Conservation (phyloP, 1,139 yeast genomes). For the Pneumocystis sp. region DNA sequence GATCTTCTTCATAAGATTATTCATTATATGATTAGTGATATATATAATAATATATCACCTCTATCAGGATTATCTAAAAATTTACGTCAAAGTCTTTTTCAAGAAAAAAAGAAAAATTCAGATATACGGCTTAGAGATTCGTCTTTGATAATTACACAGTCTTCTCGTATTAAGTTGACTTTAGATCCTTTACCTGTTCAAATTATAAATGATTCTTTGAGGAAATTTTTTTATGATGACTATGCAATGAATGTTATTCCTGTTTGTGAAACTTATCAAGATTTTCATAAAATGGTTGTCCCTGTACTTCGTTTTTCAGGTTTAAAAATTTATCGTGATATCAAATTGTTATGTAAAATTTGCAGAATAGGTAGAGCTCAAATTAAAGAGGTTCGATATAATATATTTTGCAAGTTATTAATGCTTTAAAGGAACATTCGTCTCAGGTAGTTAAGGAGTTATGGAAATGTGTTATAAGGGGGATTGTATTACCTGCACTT, state of each 20-base stretch:
- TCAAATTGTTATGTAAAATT: slow-evolving; percentile 40
- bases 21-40: slow-evolving; percentile 37
- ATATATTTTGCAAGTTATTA: not conserved
- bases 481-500: slow-evolving; percentile 53
- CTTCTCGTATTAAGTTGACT: not conserved
- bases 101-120: not conserved
- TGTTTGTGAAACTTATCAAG: slow-evolving; percentile 27
- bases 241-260: slow-evolving; percentile 36
- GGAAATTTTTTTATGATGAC: slow-evolving; percentile 36
- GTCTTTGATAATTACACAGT: not conserved
- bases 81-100: slow-evolving; percentile 1
- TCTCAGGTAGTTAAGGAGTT: slow-evolving; percentile 18
- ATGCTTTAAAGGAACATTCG: not conserved
- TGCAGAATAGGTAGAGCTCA: slow-evolving; percentile 42
- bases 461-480: slow-evolving; percentile 54
- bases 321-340: slow-evolving; percentile 37
- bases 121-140: not conserved
- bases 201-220: not conserved
- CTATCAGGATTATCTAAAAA: slow-evolving; percentile 1
- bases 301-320: slow-evolving; percentile 44
- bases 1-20: slow-evolving; percentile 37
- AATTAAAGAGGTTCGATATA: slow-evolving; percentile 13
- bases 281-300: slow-evolving; percentile 34
- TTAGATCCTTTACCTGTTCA: not conserved
- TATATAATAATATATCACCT: slow-evolving; percentile 25